These are phyloP conservation scores for Termitomyces sp. DNA, from an alignment of 1,284 basidiomycete genomes.

Conservation along the genomic window DNA sequence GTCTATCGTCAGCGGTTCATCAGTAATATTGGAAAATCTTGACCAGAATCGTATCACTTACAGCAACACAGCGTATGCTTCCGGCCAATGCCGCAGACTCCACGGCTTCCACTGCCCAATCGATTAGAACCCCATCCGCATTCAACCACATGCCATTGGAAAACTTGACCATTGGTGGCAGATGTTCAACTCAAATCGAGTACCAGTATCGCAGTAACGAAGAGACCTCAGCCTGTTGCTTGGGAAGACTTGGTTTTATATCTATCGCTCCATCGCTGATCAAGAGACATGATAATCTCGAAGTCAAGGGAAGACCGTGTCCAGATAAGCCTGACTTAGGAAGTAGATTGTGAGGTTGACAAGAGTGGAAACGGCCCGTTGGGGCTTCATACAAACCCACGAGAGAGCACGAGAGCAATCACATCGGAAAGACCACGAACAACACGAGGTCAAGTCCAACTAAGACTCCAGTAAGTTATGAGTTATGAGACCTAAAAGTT, in stretches of 20 bases:
- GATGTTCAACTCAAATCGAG: neutral
- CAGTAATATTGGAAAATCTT: neutral
- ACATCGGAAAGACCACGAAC: too few species aligned
- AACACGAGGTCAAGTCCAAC: too few species aligned
- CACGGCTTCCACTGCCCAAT: slow-evolving; percentile 27
- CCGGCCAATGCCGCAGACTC: slow-evolving; percentile 21
- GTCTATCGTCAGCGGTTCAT: slow-evolving; percentile 22
- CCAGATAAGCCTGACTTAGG: neutral
- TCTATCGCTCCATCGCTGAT: neutral
- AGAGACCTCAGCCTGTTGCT: neutral
- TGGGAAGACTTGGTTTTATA: neutral
- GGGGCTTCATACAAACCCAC: too few species aligned
- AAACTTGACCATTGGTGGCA: slow-evolving; percentile 22
- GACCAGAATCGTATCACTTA: slow-evolving; percentile 12
- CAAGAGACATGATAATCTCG: neutral
- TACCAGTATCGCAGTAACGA: neutral
- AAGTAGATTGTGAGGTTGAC: neutral
- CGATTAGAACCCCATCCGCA: slow-evolving; percentile 23
- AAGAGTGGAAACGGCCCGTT: neutral
- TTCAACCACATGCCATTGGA: slow-evolving; percentile 30
- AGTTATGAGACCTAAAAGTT: too few species aligned
- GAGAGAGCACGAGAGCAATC: too few species aligned
- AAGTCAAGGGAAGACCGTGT: neutral
- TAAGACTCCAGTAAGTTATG: too few species aligned
- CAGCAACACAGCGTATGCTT: slow-evolving; percentile 25